These are phyloP conservation scores for Talaromyces sp. DNA, from an alignment of 2,329 filamentous ascomycete genomes.

Conservation along the genomic window DNA sequence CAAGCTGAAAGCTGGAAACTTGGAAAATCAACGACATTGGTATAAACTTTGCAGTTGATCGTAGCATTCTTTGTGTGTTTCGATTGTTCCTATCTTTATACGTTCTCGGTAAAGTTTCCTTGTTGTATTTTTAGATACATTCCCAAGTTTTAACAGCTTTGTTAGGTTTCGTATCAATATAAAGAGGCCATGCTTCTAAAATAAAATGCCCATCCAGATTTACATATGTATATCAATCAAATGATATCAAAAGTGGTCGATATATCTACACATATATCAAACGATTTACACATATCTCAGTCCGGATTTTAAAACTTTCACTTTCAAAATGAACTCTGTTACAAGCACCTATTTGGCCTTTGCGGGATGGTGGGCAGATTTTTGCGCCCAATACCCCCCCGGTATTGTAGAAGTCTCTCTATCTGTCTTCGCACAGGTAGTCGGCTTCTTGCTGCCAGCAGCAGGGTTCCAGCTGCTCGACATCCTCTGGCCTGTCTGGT, in stretches of 20 bases:
- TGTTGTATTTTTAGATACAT: background rate
- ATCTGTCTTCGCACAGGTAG: slow-evolving; percentile 41
- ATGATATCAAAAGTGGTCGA: no score
- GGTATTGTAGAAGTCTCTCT: slow-evolving; percentile 24
- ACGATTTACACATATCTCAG: background rate
- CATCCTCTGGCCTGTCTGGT: slow-evolving; percentile 12
- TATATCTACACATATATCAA: no score
- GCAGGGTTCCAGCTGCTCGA: slow-evolving; percentile 13
- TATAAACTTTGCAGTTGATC: no score
- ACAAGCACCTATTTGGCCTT: background rate
- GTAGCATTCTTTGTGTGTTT: background rate
- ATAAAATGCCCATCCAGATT: no score
- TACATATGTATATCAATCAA: no score
- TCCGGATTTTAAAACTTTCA: background rate
- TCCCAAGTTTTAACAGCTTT: no score
- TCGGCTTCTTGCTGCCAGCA: slow-evolving; percentile 14
- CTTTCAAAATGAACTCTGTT: background rate
- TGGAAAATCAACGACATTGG: background rate
- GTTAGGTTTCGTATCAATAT: no score
- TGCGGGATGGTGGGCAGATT: background rate
- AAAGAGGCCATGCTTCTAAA: no score
- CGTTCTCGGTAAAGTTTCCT: background rate
- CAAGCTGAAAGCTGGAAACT: background rate
- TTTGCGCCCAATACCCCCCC: slow-evolving; percentile 9
- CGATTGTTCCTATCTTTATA: background rate